These are phyloP conservation scores for Pyrus betulifolia DNA, from an alignment of 306 rosid genomes.

Conservation along the genomic window DNA sequence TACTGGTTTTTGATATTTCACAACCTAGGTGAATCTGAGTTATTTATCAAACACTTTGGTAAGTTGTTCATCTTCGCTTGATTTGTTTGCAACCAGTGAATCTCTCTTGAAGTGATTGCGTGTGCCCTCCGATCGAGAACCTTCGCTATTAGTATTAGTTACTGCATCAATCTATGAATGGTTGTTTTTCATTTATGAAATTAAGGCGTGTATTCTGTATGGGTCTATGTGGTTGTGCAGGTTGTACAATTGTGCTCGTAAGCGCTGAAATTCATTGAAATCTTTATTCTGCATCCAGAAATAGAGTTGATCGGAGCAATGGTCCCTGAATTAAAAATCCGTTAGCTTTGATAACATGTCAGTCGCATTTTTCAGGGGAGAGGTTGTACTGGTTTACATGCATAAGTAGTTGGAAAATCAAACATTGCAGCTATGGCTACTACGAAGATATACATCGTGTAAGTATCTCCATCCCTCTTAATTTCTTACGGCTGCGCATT, in stretches of 20 bases:
- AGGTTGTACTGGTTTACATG: not conserved
- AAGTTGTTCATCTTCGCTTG: too few species aligned
- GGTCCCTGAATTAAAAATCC: too few species aligned
- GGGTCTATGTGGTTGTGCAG: not conserved
- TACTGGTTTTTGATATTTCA: too few species aligned
- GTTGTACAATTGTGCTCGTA: not conserved
- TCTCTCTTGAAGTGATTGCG: too few species aligned
- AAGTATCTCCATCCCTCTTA: constrained; percentile 18
- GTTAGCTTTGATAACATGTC: not conserved
- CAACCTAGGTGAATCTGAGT: too few species aligned
- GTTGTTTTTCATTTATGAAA: too few species aligned
- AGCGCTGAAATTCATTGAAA: not conserved
- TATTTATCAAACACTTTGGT: too few species aligned
- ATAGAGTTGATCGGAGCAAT: too few species aligned
- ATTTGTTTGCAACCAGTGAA: too few species aligned
- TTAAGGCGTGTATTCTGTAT: too few species aligned
- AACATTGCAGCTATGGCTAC: constrained; percentile 35
- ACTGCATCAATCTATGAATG: too few species aligned
- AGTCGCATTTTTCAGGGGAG: not conserved
- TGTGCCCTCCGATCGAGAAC: not conserved
- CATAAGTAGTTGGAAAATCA: constrained; percentile 13
- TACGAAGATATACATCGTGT: constrained; percentile 76
- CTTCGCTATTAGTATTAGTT: not conserved
- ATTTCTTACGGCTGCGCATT: not conserved
- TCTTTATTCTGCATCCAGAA: not conserved